These are phyloP conservation scores for Ceratocystiopsis brevicomis DNA, from an alignment of 2,329 filamentous ascomycete genomes.

Conservation along the genomic window DNA sequence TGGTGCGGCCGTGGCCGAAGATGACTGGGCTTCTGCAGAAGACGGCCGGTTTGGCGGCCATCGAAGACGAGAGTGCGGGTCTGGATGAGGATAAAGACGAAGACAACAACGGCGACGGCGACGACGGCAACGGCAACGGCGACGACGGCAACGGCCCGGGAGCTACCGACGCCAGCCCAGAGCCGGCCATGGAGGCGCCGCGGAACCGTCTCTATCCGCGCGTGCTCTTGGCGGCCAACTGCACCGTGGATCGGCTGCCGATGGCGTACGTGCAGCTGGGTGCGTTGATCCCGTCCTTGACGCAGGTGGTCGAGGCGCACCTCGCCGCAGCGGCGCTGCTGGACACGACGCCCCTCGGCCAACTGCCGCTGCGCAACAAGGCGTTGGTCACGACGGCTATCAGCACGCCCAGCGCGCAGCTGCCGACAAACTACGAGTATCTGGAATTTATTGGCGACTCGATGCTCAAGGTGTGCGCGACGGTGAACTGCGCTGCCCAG, in stretches of 20 bases:
- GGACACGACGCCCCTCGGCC: slow-evolving; percentile 27
- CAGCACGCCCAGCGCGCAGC: slow-evolving; percentile 40
- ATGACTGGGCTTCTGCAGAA: slow-evolving; percentile 35
- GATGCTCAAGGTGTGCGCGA: slow-evolving; percentile 56
- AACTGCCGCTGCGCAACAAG: slow-evolving; percentile 33
- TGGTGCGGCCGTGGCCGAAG: slow-evolving; percentile 29
- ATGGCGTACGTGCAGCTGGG: slow-evolving; percentile 28
- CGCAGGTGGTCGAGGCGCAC: slow-evolving; percentile 47
- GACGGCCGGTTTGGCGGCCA: neutral
- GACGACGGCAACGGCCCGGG: neutral
- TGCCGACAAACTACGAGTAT: slow-evolving; percentile 54
- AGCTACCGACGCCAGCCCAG: too few relatives aligned
- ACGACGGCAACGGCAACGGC: neutral
- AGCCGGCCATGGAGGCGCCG: too few relatives aligned
- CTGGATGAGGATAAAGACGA: neutral
- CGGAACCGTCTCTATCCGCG: slow-evolving; percentile 16
- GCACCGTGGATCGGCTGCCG: slow-evolving; percentile 29
- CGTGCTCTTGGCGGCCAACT: slow-evolving; percentile 27
- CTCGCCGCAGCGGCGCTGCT: slow-evolving; percentile 44
- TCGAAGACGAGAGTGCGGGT: neutral
- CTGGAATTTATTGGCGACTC: slow-evolving; percentile 79
- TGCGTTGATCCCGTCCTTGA: slow-evolving; percentile 52
- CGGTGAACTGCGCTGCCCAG: slow-evolving; percentile 40
- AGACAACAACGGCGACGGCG: neutral
- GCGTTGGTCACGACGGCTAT: slow-evolving; percentile 49